phyloP scores from a whole-genome alignment of 495 filamentous ascomycete genomes.

The Aspergillus asperescens region DNA sequence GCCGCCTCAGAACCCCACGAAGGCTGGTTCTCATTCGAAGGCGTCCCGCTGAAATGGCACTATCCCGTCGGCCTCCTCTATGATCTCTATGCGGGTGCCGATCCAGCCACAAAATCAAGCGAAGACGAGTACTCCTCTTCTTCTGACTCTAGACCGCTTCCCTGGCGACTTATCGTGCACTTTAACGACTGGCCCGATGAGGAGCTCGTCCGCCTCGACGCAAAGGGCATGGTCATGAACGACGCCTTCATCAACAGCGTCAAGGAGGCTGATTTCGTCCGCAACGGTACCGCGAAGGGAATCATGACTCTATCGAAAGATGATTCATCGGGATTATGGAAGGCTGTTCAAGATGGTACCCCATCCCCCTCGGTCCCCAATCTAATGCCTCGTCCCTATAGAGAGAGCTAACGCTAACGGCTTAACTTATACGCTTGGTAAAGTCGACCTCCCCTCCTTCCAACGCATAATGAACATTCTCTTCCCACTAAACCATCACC shows the following conservation, averaged over 20 bases:
- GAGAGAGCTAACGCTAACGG: background rate
- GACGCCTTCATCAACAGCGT: conserved; percentile 92
- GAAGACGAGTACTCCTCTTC: conserved; percentile 3
- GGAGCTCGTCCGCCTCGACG: conserved; percentile 60
- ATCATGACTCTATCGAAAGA: conserved; percentile 91
- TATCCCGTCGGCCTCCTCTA: conserved; percentile 83
- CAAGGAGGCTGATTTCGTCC: conserved; percentile 91
- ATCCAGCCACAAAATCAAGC: conserved; percentile 43
- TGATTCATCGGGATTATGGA: conserved; percentile 83
- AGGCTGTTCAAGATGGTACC: conserved; percentile 72
- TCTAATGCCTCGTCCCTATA: background rate
- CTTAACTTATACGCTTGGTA: conserved; percentile 11
- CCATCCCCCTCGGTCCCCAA: background rate
- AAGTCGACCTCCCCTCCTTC: conserved; percentile 71
- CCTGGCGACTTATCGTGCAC: conserved; percentile 75
- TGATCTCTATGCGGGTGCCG: conserved; percentile 73
- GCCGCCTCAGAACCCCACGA: conserved; percentile 48
- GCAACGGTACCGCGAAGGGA: conserved; percentile 83
- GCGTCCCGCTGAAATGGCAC: conserved; percentile 81
- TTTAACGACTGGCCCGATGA: conserved; percentile 71
- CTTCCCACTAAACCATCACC: conserved; percentile 60
- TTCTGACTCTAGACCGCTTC: conserved; percentile 42
- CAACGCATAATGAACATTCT: conserved; percentile 70
- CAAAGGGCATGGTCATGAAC: conserved; percentile 54
- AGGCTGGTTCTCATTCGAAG: conserved; percentile 68